These are phyloP conservation scores for Neurospora sp. DNA, from an alignment of 495 filamentous ascomycete species.

Conservation along the genomic window DNA sequence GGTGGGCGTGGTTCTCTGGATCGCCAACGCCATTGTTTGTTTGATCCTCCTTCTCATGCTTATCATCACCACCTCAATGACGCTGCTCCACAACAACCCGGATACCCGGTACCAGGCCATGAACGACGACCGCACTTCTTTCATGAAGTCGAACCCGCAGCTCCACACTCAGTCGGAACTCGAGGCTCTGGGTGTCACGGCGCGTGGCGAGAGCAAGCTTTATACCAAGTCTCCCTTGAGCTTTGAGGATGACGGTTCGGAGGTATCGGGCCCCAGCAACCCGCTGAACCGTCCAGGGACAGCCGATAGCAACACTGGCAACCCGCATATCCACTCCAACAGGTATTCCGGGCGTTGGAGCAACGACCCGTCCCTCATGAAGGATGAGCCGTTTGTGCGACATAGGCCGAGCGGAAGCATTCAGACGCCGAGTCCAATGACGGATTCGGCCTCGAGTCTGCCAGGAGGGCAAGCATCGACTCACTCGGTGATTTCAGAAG, in stretches of 20 bases:
- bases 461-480: slow-evolving; percentile 7
- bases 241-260: slow-evolving; percentile 73
- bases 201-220: slow-evolving; percentile 67
- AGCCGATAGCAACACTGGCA: slow-evolving; percentile 4
- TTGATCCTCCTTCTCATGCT: slow-evolving; percentile 81
- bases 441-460: slow-evolving; percentile 4
- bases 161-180: slow-evolving; percentile 69
- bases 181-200: slow-evolving; percentile 86
- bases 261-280: slow-evolving; percentile 31
- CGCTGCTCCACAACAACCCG: slow-evolving; percentile 87
- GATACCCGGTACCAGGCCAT: slow-evolving; percentile 95
- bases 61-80: slow-evolving; percentile 70
- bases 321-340: slow-evolving; percentile 3
- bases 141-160: slow-evolving; percentile 95
- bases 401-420: slow-evolving; percentile 13
- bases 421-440: slow-evolving; percentile 15
- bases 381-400: slow-evolving; percentile 5
- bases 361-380: not conserved
- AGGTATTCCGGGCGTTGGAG: slow-evolving; percentile 6
- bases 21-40: slow-evolving; percentile 81
- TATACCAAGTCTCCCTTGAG: slow-evolving; percentile 51
- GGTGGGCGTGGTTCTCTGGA: slow-evolving; percentile 89
- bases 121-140: slow-evolving; percentile 91
- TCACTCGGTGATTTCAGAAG: slow-evolving; percentile 8
- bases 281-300: slow-evolving; percentile 12